Base-by-base conservation (phyloP, 441 rosid species). In the Populus trichocarpa region DNA sequence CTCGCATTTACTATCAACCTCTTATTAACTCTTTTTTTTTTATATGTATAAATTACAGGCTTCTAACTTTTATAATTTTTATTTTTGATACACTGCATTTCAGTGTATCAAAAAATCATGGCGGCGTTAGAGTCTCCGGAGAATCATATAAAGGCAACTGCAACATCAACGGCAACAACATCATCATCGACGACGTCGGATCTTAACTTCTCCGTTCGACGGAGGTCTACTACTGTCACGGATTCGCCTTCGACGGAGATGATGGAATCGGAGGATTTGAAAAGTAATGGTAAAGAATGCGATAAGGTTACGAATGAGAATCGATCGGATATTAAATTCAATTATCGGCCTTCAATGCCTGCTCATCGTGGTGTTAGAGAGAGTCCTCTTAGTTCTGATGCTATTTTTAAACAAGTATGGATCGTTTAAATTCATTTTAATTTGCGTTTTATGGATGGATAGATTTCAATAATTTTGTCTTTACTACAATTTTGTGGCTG, bases 331-430 rank as follows among this genome's bases (percentile, higher is more conserved):
- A 20, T 79, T 16, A 88, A 71, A 79, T 89, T 86, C 83, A 80
- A 91, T 59, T 93, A 85, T 79, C 84, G 99, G 64, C 92, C 99
- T 20, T 90, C 93, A 12, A 87, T 86, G 80, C 99, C 98, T 6
- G 98, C 98, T 75, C 99, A 96, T 83, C 86, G 91, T 74, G 80
- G 81, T 30, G 86, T 85, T 66, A 93, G 81, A 66, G 99, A 96
- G 89, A 96, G 98, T 83, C 98, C 99, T 73, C 95, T 97, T 16
- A 97, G 99, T 84, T 97, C 99, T 23, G 97, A 89, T 78, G 91
- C 91, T 46, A 95, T 97, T 80, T 97, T 95, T 84, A 89, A 85
- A 82, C 99, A 95, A 92, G 99, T 93, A 73, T 25, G 57, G 33
- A 18, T 20, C 13, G 61, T 11, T 10, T 28, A n/a, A 18, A 46